Percentiles rank a stretch among this genome's conserved stretches.
Conservation (phyloP, 129 eudicot species). For the Arctium minus region DNA sequence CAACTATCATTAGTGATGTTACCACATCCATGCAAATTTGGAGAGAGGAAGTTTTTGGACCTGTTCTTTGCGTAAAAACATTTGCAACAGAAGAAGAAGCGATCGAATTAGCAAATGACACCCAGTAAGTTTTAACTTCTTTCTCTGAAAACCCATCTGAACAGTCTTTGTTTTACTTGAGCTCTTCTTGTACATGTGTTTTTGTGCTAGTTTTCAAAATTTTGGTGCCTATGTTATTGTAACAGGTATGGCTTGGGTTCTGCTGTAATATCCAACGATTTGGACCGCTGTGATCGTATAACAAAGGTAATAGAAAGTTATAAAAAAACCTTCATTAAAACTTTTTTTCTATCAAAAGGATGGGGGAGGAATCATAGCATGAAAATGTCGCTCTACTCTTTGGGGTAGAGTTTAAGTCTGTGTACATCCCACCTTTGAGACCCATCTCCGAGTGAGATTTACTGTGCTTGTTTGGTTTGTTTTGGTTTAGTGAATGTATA, state of each 20-base stretch:
- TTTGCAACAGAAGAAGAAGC: constrained; percentile 92
- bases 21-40: constrained; percentile 95
- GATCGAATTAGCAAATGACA: constrained; percentile 90
- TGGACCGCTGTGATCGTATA: constrained; percentile 84
- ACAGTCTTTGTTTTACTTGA: background rate
- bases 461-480: background rate
- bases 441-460: background rate
- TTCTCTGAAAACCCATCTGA: background rate
- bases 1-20: constrained; percentile 79
- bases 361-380: background rate
- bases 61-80: constrained; percentile 90
- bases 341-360: background rate
- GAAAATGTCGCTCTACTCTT: no score
- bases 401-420: background rate
- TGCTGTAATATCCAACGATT: constrained; percentile 89
- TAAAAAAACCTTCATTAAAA: background rate
- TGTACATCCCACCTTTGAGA: background rate
- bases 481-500: background rate
- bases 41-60: constrained; percentile 98
- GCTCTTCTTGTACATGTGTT: background rate
- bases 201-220: background rate
- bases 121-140: constrained; percentile 51
- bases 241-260: constrained; percentile 83
- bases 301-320: constrained; percentile 54
- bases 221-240: background rate